phyloP scores from a whole-genome alignment of 2,329 filamentous ascomycete genomes.

The Cladophialophora chaetospira region DNA sequence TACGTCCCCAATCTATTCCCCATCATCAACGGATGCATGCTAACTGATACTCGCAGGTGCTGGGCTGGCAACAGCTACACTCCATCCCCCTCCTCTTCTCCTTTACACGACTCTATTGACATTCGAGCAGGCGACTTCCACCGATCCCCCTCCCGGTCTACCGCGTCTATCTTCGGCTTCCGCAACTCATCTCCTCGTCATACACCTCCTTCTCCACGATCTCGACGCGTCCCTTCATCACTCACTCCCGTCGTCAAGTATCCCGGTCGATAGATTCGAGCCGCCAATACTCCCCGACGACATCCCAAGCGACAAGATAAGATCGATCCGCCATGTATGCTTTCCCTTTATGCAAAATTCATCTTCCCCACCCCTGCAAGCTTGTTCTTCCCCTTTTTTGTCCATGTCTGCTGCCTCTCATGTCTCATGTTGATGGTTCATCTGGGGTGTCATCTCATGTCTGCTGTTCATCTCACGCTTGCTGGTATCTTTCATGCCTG shows the following conservation, averaged over 20 bases:
- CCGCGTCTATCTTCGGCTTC: conserved; percentile 8
- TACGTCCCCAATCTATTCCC: no score
- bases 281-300: conserved; percentile 8
- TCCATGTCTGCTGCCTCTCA: no score
- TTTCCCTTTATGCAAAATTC: no score
- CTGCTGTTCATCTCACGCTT: no score
- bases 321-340: no score
- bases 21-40: no score
- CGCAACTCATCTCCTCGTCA: not conserved
- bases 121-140: conserved; percentile 11
- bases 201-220: conserved; percentile 3
- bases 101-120: conserved; percentile 9
- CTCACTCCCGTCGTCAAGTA: conserved; percentile 1
- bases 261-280: conserved; percentile 5
- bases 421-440: no score
- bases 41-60: conserved; percentile 11
- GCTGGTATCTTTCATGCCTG: no score
- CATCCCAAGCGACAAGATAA: conserved; percentile 1
- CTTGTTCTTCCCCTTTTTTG: no score
- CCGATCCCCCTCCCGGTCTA: conserved; percentile 4
- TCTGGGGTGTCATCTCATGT: no score
- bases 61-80: conserved; percentile 5
- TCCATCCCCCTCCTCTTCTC: conserved; percentile 1
- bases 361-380: not conserved
- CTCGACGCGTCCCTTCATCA: not conserved